These are phyloP conservation scores for Ogataea siamensis DNA, from an alignment of 805 yeast species.

Conservation along the genomic window DNA sequence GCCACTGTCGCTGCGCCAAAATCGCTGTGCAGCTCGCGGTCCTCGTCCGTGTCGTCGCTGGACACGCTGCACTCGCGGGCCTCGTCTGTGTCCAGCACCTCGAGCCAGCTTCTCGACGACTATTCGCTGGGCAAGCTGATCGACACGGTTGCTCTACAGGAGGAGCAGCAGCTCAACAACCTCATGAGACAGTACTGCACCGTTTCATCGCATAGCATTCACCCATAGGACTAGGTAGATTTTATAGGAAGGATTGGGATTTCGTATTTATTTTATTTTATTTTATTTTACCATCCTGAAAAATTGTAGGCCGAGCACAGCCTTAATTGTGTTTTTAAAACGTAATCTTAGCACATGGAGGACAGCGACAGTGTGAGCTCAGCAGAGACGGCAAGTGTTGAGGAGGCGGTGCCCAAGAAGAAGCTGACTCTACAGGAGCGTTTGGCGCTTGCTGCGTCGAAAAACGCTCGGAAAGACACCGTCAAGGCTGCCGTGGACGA, in stretches of 20 bases:
- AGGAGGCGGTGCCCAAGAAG: conserved; percentile 39
- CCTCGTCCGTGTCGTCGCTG: conserved; percentile 22
- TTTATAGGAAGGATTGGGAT: background rate
- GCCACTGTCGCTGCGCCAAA: conserved; percentile 3
- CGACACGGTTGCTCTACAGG: conserved; percentile 34
- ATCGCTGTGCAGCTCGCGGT: conserved; percentile 18
- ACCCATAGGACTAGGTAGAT: background rate
- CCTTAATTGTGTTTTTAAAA: background rate
- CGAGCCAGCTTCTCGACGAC: conserved; percentile 19
- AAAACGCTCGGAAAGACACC: conserved; percentile 22
- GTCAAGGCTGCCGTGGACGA: conserved; percentile 6
- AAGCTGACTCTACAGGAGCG: conserved; percentile 81
- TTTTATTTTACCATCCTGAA: no score
- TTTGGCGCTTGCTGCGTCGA: conserved; percentile 72
- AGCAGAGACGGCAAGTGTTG: conserved; percentile 1
- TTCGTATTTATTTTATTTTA: background rate
- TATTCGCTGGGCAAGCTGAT: conserved; percentile 28
- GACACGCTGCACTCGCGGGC: conserved; percentile 30
- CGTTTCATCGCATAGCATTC: conserved; percentile 13
- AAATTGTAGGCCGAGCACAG: no score
- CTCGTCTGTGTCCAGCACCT: conserved; percentile 32
- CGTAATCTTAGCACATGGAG: conserved; percentile 6
- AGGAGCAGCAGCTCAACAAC: conserved; percentile 34
- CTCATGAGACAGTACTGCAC: conserved; percentile 36
- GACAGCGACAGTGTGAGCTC: conserved; percentile 4